phyloP scores from a whole-genome alignment of 1,284 basidiomycete species.

The Lignosus rhinocerotis region DNA sequence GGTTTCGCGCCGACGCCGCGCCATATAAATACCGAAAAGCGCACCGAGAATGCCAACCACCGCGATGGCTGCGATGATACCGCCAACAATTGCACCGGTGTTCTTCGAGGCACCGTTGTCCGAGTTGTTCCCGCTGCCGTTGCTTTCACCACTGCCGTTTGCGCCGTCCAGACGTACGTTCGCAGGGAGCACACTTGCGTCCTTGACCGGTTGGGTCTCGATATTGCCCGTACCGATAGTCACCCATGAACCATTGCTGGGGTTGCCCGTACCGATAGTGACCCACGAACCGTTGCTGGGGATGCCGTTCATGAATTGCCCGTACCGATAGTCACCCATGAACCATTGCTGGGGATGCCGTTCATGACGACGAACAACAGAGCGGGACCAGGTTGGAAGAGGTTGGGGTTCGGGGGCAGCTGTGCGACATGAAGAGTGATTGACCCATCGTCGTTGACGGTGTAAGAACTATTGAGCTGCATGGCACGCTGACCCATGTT shows the following conservation, averaged over 20 bases:
- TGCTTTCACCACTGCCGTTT: conserved; percentile 27
- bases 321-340: conserved; percentile 76
- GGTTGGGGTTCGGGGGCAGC: conserved; percentile 77
- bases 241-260: conserved; percentile 74
- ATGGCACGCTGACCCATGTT: conserved; percentile 89
- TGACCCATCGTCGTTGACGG: conserved; percentile 75
- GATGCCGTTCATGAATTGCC: conserved; percentile 78
- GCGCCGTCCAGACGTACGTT: conserved; percentile 44
- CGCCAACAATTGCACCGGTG: conserved; percentile 50
- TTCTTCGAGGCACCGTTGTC: conserved; percentile 31
- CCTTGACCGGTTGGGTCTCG: conserved; percentile 58
- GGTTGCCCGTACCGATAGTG: conserved; percentile 80
- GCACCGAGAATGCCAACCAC: conserved; percentile 50
- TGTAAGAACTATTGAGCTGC: conserved; percentile 81
- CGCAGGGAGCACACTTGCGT: conserved; percentile 53
- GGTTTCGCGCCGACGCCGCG: conserved; percentile 46
- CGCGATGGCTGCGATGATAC: conserved; percentile 50
- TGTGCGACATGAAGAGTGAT: conserved; percentile 78
- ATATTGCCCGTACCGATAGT: conserved; percentile 82
- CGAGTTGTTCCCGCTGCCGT: conserved; percentile 13
- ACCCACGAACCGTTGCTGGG: conserved; percentile 78
- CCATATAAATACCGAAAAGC: conserved; percentile 45
- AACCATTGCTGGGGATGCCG: conserved; percentile 82
- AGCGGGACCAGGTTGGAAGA: conserved; percentile 86
- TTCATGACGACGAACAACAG: conserved; percentile 80